These are phyloP conservation scores for Canna indica DNA, from an alignment of 176 grass and related monocot genomes.

Conservation along the genomic window DNA sequence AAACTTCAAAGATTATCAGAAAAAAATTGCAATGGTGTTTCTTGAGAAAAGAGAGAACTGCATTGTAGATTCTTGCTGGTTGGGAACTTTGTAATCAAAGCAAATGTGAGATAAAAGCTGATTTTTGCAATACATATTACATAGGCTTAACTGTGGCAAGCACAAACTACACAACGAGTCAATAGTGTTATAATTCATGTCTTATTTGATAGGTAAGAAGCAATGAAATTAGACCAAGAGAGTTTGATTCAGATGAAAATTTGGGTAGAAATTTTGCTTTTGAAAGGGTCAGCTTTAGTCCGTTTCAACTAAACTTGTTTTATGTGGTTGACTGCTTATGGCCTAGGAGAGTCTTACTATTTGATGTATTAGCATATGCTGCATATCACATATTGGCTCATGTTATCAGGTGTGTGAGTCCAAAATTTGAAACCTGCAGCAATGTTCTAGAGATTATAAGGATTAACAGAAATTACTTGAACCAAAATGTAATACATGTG, in stretches of 20 bases:
- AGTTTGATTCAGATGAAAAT: background rate
- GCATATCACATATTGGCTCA: background rate
- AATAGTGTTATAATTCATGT: background rate
- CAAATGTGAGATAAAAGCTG: background rate
- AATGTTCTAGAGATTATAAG: background rate
- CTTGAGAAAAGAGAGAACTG: background rate
- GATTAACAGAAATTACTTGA: background rate
- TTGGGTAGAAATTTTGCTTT: conserved; percentile 2
- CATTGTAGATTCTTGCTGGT: background rate
- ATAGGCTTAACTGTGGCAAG: background rate
- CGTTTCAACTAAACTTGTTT: background rate
- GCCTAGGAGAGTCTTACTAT: background rate
- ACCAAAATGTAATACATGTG: background rate
- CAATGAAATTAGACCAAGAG: background rate
- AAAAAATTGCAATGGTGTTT: background rate
- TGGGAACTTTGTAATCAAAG: background rate
- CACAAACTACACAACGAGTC: background rate
- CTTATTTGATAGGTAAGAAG: background rate
- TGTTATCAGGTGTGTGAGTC: background rate
- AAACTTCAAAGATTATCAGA: too few species aligned
- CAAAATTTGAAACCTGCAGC: background rate
- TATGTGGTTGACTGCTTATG: background rate
- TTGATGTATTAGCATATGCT: background rate
- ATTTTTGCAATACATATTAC: background rate
- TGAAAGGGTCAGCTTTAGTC: background rate